A percentile compares a stretch with the other conserved stretches of the same genome.
These are phyloP conservation scores for Penicilliopsis zonata DNA, from an alignment of 495 filamentous ascomycete genomes.

Conservation along the genomic window DNA sequence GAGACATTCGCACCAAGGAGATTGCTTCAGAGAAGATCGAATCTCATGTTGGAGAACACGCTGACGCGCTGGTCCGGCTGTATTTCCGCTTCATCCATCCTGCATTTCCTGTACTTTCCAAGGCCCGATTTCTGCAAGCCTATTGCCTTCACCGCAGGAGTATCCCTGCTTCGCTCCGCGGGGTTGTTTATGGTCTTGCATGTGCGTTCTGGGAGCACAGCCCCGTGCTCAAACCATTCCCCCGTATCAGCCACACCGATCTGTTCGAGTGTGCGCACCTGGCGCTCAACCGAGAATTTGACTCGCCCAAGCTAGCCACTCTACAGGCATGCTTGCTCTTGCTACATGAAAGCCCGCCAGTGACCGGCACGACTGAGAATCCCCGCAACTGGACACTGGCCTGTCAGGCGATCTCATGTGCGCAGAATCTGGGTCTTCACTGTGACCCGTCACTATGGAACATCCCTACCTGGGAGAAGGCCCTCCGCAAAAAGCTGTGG, in stretches of 20 bases:
- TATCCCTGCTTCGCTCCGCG: conserved; percentile 10
- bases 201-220: conserved; percentile 9
- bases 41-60: conserved; percentile 5
- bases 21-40: conserved; percentile 10
- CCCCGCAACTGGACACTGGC: conserved; percentile 11
- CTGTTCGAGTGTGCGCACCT: conserved; percentile 11
- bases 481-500: conserved; percentile 9
- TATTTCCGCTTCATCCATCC: conserved; percentile 13
- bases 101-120: conserved; percentile 7
- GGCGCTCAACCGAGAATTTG: conserved; percentile 10
- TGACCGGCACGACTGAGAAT: conserved; percentile 11
- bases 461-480: conserved; percentile 9
- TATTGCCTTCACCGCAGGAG: conserved; percentile 4
- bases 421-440: conserved; percentile 11
- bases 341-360: conserved; percentile 9
- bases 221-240: conserved; percentile 1
- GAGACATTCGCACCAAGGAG: conserved; percentile 7
- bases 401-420: conserved; percentile 11
- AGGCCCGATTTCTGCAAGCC: conserved; percentile 4
- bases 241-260: conserved; percentile 5
- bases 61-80: conserved; percentile 6
- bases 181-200: conserved; percentile 9
- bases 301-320: conserved; percentile 11
- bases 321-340: conserved; percentile 12
- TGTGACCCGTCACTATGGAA: conserved; percentile 9